These are phyloP conservation scores for Wickerhamomyces alni DNA, from an alignment of 805 yeast species.

Conservation along the genomic window DNA sequence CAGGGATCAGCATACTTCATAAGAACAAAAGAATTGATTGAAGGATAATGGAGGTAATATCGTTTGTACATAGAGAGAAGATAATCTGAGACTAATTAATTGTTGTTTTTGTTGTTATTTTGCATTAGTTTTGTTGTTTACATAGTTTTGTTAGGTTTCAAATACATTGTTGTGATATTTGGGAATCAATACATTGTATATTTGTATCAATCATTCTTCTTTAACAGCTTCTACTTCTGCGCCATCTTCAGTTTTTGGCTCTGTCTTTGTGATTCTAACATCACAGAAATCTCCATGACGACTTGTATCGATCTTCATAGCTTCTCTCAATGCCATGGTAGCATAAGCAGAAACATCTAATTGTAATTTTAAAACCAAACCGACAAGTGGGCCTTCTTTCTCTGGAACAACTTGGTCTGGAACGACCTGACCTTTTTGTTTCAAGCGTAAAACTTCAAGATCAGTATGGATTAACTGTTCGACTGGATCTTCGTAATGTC, in stretches of 20 bases:
- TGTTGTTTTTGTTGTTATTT: too few relatives aligned
- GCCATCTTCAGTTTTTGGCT: background rate
- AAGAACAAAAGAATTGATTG: conserved; percentile 4
- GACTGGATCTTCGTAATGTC: conserved; percentile 55
- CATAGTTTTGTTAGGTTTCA: too few relatives aligned
- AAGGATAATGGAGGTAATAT: background rate
- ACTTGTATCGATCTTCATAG: conserved; percentile 72
- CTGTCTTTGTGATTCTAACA: conserved; percentile 23
- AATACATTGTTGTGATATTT: too few relatives aligned
- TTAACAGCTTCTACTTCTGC: too few relatives aligned
- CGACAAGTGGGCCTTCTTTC: conserved; percentile 40
- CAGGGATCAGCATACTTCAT: background rate
- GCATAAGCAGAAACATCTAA: conserved; percentile 90
- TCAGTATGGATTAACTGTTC: conserved; percentile 80
- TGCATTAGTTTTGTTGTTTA: too few relatives aligned
- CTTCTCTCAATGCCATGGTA: conserved; percentile 93
- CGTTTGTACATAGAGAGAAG: background rate
- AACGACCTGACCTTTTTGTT: conserved; percentile 21
- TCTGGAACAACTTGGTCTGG: conserved; percentile 23
- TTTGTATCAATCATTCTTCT: too few relatives aligned
- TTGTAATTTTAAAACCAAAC: conserved; percentile 70
- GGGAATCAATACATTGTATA: too few relatives aligned
- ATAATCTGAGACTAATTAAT: background rate
- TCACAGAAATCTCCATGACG: conserved; percentile 44
- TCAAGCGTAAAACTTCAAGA: conserved; percentile 43